Evolutionary conservation across 148 eudicot species (phyloP), one percentile per base, ranked within the genome.

Genomic region (Cornus kousa): DNA sequence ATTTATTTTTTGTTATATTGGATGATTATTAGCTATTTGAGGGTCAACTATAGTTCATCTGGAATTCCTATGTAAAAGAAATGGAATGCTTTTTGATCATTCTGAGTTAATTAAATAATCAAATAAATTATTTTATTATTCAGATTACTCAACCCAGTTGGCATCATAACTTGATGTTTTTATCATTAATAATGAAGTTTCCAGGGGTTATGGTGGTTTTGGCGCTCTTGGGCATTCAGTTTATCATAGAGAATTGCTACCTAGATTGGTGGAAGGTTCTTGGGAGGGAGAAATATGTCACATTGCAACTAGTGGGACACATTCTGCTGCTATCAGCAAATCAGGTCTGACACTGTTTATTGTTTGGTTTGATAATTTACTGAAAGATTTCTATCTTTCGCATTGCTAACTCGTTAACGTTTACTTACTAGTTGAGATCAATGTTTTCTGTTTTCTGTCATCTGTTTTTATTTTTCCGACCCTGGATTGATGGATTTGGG

Each of bases 171-270:
- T 82, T 87, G 87, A 86, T 82, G 75, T 82, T 74, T 77, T 81
- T 80, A 71, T 89, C 80, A 81, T 86, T 75, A 71, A 82, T 60
- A 83, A 82, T 90, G 80, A 92, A 90, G 92, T 89, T 89, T 93
- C 79, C 97, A 95, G 99, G 99, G 99, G 99, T 65, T 96, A 96
- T 83, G 99, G 99, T 74, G 99, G 99, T 69, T 96, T 96, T 81
- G 99, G 99, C 40, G 97, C 99, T 82, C 95, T 96, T 78, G 99
- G 99, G 28, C 99, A 96, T 81, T 78, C 97, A 22, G 98, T 96
- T 71, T 95, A 82, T 80, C 84, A 87, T 69, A 88, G 99, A 82
- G 99, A 96, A 80, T 78, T 93, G 88, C 60, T 83, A n/a, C 98
- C 99, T 64, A 85, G 91, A 86, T 71, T 89, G 82, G 98, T 96